Evolutionary conservation across 2,329 filamentous ascomycete species (phyloP), one percentile per base, ranked within the genome.

Genomic region (Huntiella moniliformis): DNA sequence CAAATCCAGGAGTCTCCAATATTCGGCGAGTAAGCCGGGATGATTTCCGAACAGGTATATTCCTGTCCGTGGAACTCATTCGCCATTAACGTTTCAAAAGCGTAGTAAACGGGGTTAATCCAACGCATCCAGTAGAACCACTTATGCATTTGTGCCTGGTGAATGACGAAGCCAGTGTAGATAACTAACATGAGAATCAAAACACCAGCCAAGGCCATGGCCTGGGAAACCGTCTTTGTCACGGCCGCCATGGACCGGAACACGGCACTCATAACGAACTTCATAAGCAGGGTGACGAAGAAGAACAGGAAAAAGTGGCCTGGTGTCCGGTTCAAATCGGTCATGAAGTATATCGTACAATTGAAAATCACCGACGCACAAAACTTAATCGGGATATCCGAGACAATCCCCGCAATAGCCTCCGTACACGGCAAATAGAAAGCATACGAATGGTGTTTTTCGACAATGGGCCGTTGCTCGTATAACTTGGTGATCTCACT

Each of bases 81-180:
- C 49, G 76, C 66, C 59, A 83, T 71, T 13, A 85, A 62, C 2
- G 73, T 70, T 56, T 86, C 81, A 52, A 86, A 88, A 2, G 70
- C 77, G 54, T 86, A 86, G 38, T 67, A 76, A 33, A 86, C 71
- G 0, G 80, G 79, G 49, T 86, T 79, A 43, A 86, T 66, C 61
- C 77, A 85, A 22, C 77, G 72, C 44, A 87, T 79, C 82, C 82
- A 87, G 22, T 73, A 64, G 42, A 80, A 77, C 79, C 81, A 88
- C 0, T 70, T 71, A 16, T 76, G 68, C 79, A 80, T 85, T 54
- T 79, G 53, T 0, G 63, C 61, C 1, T 62, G 56, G 0, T 61
- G 55, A 32, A 73, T 65, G 22, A 65, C 60, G 54, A 79, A 77
- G 48, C 73, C 76, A 0, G 76, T 77, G 56, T 68, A 69, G 17